Conservation (phyloP, 2,329 filamentous ascomycete genomes). For the Alternaria viburni region DNA sequence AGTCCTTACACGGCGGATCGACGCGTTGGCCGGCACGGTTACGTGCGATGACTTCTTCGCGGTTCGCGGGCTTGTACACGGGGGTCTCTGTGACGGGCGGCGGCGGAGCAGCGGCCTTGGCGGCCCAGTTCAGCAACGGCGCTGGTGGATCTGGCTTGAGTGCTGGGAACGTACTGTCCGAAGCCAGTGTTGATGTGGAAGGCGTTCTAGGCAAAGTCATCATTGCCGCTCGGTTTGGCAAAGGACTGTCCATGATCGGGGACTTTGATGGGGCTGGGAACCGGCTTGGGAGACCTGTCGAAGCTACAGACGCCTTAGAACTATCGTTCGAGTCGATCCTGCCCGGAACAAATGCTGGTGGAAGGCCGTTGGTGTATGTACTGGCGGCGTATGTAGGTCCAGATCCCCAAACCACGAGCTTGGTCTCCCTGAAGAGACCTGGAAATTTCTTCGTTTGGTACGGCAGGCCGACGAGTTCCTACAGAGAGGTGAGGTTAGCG, state of each 20-base stretch:
- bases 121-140: slow-evolving; percentile 36
- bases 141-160: slow-evolving; percentile 9
- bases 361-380: neutral
- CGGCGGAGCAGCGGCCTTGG: slow-evolving; percentile 42
- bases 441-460: slow-evolving; percentile 60
- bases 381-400: neutral
- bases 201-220: slow-evolving; percentile 31
- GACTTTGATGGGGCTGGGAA: slow-evolving; percentile 32
- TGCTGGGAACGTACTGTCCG: slow-evolving; percentile 18
- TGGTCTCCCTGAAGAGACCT: slow-evolving; percentile 61
- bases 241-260: slow-evolving; percentile 26
- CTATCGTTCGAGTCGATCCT: neutral
- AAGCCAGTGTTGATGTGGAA: slow-evolving; percentile 38
- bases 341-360: neutral
- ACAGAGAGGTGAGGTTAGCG: neutral
- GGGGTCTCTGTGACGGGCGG: slow-evolving; percentile 33
- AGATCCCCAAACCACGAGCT: slow-evolving; percentile 43
- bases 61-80: slow-evolving; percentile 30
- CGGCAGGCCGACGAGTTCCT: slow-evolving; percentile 56
- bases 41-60: slow-evolving; percentile 55
- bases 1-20: slow-evolving; percentile 58
- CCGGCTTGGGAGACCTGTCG: slow-evolving; percentile 32
- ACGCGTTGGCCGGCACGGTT: slow-evolving; percentile 67
- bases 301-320: slow-evolving; percentile 23
- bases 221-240: slow-evolving; percentile 11